These are phyloP conservation scores for Hortaea sp. DNA, from an alignment of 2,329 filamentous ascomycete genomes.

Conservation along the genomic window DNA sequence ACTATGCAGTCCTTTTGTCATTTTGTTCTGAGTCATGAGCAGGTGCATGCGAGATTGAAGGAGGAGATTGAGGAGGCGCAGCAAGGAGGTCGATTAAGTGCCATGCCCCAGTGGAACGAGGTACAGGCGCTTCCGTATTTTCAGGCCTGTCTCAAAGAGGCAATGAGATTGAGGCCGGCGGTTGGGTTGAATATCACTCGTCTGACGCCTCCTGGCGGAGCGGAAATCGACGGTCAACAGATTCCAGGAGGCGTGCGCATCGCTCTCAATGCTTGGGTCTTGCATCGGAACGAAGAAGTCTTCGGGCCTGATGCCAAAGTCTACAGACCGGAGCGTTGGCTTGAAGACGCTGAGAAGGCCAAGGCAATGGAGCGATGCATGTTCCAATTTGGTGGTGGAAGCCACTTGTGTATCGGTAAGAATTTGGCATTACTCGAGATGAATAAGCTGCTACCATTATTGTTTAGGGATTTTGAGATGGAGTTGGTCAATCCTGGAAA, in stretches of 20 bases:
- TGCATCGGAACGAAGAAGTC: slow-evolving; percentile 38
- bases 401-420: slow-evolving; percentile 18
- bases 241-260: slow-evolving; percentile 45
- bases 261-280: slow-evolving; percentile 46
- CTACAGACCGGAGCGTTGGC: slow-evolving; percentile 47
- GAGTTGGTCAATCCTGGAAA: slow-evolving; percentile 42
- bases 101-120: slow-evolving; percentile 26
- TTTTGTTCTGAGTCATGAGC: slow-evolving; percentile 37
- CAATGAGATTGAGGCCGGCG: slow-evolving; percentile 46
- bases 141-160: slow-evolving; percentile 48
- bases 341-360: slow-evolving; percentile 19
- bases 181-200: slow-evolving; percentile 47
- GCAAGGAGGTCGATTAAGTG: slow-evolving; percentile 12
- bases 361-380: slow-evolving; percentile 47
- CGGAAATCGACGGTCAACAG: slow-evolving; percentile 41
- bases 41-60: slow-evolving; percentile 39
- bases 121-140: slow-evolving; percentile 43
- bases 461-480: slow-evolving; percentile 46
- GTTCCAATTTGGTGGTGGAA: slow-evolving; percentile 31
- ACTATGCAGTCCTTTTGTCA: slow-evolving; percentile 50
- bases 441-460: slow-evolving; percentile 20
- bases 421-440: slow-evolving; percentile 19
- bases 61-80: slow-evolving; percentile 26
- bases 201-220: slow-evolving; percentile 41
- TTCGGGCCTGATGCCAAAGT: slow-evolving; percentile 45